These are phyloP conservation scores for Sporothrix globosa DNA, from an alignment of 2,329 filamentous ascomycete genomes.

Conservation along the genomic window DNA sequence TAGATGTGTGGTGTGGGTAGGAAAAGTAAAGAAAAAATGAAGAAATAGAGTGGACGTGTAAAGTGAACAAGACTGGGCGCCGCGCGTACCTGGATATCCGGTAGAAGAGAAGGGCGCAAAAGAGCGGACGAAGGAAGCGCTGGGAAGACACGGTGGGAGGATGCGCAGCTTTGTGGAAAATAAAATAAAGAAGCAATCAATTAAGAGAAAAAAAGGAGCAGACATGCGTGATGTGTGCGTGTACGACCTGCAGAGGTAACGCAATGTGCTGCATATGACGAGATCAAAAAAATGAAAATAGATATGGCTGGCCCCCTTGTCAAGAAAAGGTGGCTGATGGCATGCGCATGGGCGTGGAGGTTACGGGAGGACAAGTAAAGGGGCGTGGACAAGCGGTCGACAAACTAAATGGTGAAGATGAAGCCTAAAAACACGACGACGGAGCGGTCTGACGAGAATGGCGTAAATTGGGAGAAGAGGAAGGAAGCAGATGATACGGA, in stretches of 20 bases:
- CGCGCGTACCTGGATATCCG: conserved; percentile 29
- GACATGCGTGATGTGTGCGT: conserved; percentile 25
- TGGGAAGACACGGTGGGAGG: conserved; percentile 3
- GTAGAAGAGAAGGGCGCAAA: conserved; percentile 18
- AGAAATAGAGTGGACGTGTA: conserved; percentile 12
- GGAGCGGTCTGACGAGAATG: conserved; percentile 11
- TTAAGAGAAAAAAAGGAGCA: conserved; percentile 9
- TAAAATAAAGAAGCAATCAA: conserved; percentile 13
- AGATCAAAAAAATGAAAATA: conserved; percentile 16
- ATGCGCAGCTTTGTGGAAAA: neutral
- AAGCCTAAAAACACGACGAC: conserved; percentile 4
- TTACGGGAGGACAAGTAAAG: conserved; percentile 4
- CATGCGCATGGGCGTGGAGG: conserved; percentile 11
- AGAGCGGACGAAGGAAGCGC: conserved; percentile 5
- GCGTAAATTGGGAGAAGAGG: neutral
- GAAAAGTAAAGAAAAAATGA: neutral
- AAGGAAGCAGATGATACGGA: neutral
- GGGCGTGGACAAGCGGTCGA: neutral
- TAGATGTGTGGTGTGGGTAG: neutral
- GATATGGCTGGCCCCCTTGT: neutral
- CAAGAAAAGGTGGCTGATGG: conserved; percentile 19
- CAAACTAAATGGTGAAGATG: neutral
- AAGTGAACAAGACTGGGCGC: conserved; percentile 24
- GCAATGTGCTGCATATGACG: conserved; percentile 28
- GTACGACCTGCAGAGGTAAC: conserved; percentile 27